phyloP scores from a whole-genome alignment of 2,329 filamentous ascomycete species.

The Aureobasidium uvarum region DNA sequence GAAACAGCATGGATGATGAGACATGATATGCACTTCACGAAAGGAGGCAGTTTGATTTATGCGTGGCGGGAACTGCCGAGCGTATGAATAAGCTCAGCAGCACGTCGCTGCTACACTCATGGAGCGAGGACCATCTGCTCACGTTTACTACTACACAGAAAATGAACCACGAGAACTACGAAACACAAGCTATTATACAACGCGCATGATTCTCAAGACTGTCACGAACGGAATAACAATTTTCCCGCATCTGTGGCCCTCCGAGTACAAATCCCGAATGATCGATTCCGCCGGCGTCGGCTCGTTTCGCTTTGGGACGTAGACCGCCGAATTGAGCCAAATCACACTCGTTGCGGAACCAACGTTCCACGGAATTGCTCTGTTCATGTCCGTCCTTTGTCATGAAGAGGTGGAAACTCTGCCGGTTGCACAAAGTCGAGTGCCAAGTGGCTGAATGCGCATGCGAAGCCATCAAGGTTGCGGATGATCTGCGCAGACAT shows the following conservation, averaged over 20 bases:
- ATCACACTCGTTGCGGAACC: not conserved
- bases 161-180: slow-evolving; percentile 12
- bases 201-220: not conserved
- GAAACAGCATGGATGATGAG: not conserved
- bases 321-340: not conserved
- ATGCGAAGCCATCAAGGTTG: not conserved
- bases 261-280: not conserved
- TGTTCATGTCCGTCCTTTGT: not conserved
- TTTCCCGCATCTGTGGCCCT: not conserved
- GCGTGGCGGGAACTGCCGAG: not conserved
- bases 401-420: not conserved
- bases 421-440: not conserved
- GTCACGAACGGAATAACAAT: not conserved
- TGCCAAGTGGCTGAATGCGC: no score
- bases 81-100: not conserved
- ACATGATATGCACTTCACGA: not conserved
- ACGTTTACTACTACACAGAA: not conserved
- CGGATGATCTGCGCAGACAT: not conserved
- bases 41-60: not conserved
- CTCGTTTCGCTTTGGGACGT: not conserved
- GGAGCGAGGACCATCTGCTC: not conserved
- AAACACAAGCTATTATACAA: slow-evolving; percentile 4
- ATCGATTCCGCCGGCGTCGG: not conserved
- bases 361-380: not conserved
- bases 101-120: not conserved